Evolutionary conservation across 495 filamentous ascomycete genomes (phyloP).

Genomic region (Cryomyces minteri): DNA sequence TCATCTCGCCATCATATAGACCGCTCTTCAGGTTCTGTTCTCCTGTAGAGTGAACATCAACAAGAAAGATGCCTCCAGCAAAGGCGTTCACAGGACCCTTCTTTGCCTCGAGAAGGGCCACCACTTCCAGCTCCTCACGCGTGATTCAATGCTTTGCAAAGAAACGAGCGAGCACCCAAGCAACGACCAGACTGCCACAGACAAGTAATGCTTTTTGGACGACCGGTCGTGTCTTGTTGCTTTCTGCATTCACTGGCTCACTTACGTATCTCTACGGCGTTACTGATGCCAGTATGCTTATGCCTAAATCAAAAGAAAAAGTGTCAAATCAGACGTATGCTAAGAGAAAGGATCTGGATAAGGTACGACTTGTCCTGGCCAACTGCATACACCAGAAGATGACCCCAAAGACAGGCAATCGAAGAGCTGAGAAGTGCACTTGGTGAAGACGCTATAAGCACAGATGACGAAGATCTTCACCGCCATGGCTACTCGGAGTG

Average conservation of each 20-base stretch:
- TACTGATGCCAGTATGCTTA: conserved; percentile 5
- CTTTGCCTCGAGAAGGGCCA: too few relatives aligned
- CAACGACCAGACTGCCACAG: background rate
- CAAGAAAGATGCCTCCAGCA: too few relatives aligned
- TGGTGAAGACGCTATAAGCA: conserved; percentile 58
- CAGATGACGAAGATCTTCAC: conserved; percentile 64
- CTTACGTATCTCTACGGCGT: conserved; percentile 17
- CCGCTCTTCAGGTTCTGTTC: too few relatives aligned
- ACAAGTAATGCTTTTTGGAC: conserved; percentile 16
- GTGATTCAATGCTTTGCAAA: too few relatives aligned
- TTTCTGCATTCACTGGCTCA: conserved; percentile 17
- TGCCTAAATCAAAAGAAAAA: conserved; percentile 4
- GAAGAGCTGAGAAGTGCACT: conserved; percentile 22
- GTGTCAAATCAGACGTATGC: conserved; percentile 13
- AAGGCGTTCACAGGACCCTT: too few relatives aligned
- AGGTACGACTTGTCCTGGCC: conserved; percentile 4
- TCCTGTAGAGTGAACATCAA: too few relatives aligned
- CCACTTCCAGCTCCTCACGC: too few relatives aligned
- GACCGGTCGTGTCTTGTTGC: conserved; percentile 14
- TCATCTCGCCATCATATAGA: too few relatives aligned
- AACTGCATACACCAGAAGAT: background rate
- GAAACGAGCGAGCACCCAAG: too few relatives aligned
- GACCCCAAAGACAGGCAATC: conserved; percentile 16
- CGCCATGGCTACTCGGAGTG: conserved; percentile 79
- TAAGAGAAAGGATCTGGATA: conserved; percentile 17